Conservation (phyloP, 2,329 filamentous ascomycete species). For the Sporothrix luriei region DNA sequence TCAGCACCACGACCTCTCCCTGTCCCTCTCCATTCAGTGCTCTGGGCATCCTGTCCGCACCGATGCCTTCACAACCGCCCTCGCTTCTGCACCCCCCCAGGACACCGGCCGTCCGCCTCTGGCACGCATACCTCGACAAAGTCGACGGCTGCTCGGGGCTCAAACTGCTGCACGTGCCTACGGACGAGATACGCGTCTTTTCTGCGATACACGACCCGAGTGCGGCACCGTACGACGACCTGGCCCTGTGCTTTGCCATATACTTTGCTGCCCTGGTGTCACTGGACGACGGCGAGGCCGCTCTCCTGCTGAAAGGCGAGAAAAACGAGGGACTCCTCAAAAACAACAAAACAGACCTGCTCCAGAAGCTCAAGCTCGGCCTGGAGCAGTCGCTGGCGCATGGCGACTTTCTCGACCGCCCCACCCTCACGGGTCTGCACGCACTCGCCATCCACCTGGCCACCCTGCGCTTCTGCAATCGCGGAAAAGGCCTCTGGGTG, state of each 20-base stretch:
- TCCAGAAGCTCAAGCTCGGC: background rate
- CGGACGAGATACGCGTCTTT: constrained; percentile 6
- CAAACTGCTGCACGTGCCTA: constrained; percentile 13
- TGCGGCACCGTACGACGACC: background rate
- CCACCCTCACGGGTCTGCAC: background rate
- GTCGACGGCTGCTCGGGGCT: constrained; percentile 12
- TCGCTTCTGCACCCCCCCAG: background rate
- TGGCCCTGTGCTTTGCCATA: constrained; percentile 15
- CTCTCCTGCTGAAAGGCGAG: background rate
- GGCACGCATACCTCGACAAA: constrained; percentile 6
- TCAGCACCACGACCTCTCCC: rapidly evolving
- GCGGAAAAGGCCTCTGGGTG: constrained; percentile 11
- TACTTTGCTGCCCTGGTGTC: constrained; percentile 7
- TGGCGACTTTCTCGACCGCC: constrained; percentile 20
- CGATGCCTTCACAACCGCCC: background rate
- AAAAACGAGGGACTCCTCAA: background rate
- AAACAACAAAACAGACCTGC: background rate
- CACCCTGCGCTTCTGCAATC: constrained; percentile 6
- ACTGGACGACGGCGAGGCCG: background rate
- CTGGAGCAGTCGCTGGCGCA: constrained; percentile 14
- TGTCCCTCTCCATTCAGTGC: background rate
- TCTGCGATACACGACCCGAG: constrained; percentile 1
- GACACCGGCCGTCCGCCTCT: background rate
- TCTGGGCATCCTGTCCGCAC: background rate
- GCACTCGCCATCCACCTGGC: constrained; percentile 8